Evolutionary conservation across 1,139 yeast species (phyloP).

Genomic region (Suhomyces taliae): DNA sequence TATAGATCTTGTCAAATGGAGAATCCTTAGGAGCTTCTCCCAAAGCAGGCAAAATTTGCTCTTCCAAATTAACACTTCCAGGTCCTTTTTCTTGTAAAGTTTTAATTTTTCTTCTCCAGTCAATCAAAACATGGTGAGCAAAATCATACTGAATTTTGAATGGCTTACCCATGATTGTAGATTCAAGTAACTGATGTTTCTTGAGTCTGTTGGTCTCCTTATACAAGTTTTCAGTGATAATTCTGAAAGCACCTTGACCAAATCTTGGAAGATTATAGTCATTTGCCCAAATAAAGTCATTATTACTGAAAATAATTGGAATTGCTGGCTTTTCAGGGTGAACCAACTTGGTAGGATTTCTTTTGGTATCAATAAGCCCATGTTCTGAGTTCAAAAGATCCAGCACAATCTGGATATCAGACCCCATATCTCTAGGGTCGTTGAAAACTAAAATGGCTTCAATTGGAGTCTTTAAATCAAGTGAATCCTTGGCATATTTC

Average conservation of each 20-base stretch:
- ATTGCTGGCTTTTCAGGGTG: slow-evolving; percentile 51
- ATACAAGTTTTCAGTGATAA: slow-evolving; percentile 64
- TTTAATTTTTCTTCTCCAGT: slow-evolving; percentile 47
- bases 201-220: slow-evolving; percentile 54
- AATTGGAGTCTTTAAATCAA: slow-evolving; percentile 43
- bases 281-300: slow-evolving; percentile 90
- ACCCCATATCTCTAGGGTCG: slow-evolving; percentile 89
- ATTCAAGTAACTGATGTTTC: slow-evolving; percentile 39
- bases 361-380: slow-evolving; percentile 67
- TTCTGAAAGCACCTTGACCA: slow-evolving; percentile 90
- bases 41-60: slow-evolving; percentile 38
- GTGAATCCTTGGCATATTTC: slow-evolving; percentile 39
- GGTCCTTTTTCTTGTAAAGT: background rate
- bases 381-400: slow-evolving; percentile 67
- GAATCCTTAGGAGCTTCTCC: slow-evolving; percentile 34
- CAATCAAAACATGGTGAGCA: slow-evolving; percentile 70
- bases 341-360: slow-evolving; percentile 23
- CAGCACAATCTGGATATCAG: slow-evolving; percentile 75
- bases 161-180: slow-evolving; percentile 82
- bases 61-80: background rate
- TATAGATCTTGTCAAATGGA: slow-evolving; percentile 63
- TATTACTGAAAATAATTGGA: slow-evolving; percentile 83
- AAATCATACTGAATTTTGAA: slow-evolving; percentile 76
- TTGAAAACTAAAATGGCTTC: slow-evolving; percentile 86
- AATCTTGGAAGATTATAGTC: slow-evolving; percentile 77